Evolutionary conservation across 2,329 filamentous ascomycete species (phyloP), one percentile per base, ranked within the genome.

Genomic region (Fusarium buxicola): DNA sequence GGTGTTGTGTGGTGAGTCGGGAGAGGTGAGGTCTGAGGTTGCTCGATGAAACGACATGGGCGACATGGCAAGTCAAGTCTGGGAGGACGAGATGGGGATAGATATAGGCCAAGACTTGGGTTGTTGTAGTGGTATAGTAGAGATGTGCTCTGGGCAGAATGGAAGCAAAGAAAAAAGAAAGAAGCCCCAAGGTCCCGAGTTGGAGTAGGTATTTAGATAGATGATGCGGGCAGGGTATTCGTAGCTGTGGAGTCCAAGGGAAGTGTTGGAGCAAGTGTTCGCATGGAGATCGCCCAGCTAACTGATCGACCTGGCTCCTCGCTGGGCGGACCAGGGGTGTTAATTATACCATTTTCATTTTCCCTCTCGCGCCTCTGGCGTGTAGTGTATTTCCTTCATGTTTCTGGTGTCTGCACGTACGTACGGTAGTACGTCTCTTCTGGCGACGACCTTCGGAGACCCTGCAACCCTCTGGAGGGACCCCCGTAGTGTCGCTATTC

Each of bases 211-310:
- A 65, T 69, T 65, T 63, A 66, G 52, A 34, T 46, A n/a, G 40
- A 61, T 56, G 64, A 69, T 62, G 55, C 52, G 60, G 31, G 58
- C 45, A 49, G 44, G 60, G 39, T 55, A 52, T 64, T 50, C 56
- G 58, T 49, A 53, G 51, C 54, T 68, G 68, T 69, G 65, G 67
- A 70, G 67, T 55, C 41, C 60, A 58, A 63, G 56, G 52, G 50
- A 46, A 54, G 44, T 28, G 55, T 63, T 59, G 50, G 60, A 64
- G 63, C 64, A 69, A 67, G 68, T 69, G 68, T 70, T 69, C 64
- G 68, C 66, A 70, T 70, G 53, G 65, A 66, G 68, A 70, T 70
- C 68, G 59, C 58, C 61, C 58, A 70, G 53, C 52, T 57, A 70
- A 54, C 47, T 70, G 68, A 70, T 70, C 65, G 68, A 64, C 65